Evolutionary conservation across 352 stramenopile genomes (phyloP), one percentile per base, ranked within the genome.

Genomic region (Globisporangium splendens): DNA sequence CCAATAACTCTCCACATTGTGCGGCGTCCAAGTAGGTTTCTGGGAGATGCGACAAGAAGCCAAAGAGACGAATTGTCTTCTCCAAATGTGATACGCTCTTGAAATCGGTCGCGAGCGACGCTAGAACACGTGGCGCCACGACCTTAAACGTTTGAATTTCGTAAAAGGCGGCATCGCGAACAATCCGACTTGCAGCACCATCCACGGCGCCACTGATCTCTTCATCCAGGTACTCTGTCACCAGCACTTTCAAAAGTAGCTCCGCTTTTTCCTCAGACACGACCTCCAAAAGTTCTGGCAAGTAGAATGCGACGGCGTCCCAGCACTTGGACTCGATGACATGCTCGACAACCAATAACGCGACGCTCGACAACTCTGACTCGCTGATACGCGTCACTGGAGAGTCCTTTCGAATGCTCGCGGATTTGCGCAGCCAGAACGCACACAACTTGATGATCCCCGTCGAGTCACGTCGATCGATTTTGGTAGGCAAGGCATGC

Each of bases 391-490:
- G 41, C 33, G 47, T 35, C 38, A 74, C 42, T 56, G 28, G 24
- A 13, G 54, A 52, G 3, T 50, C 55, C 31, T 69, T 70, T 8
- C 62, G 71, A 20, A 62, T 42, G 47, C 44, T 58, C 18, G 39
- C 38, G 1, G 66, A 38, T 48, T 68, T 62, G 13, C 72, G 69
- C 47, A 93, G 51, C 72, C 73, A 86, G 54, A 86, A 83, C 17
- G 89, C 73, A 31, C 79, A 88, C 22, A 95, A 72, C 66, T 94
- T 93, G 38, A 95, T 71, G 46, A 93, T 73, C 14, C 86, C 86
- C 12, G 67, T 56, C 42, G 75, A 72, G 52, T 66, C 64, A 42
- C 74, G 50, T 1, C 66, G 67, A 46, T 68, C 55, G 31, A 28
- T 63, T 1, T 20, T 44, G 22, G 6, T 44, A 4, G 14, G 10